Base-by-base conservation (phyloP, 1,284 basidiomycete genomes). In the Puccinia polysora region DNA sequence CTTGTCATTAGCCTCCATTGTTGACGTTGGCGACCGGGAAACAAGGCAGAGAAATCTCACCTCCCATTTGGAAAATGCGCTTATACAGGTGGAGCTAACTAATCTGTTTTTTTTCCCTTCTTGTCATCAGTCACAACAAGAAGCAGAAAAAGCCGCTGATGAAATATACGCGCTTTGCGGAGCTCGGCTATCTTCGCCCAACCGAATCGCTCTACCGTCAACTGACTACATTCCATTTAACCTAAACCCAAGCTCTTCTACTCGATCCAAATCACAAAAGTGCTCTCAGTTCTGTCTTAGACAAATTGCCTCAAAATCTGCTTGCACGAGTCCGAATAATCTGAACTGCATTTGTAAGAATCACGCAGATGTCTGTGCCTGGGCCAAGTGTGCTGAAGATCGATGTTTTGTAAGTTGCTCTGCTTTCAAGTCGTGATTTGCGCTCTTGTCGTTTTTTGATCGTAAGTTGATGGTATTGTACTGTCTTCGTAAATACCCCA, bases 301-400 rank as follows among this genome's bases (percentile, higher is more conserved):
- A n/a, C 18, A 38, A 59, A 38, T 38, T 20, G 25, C 34, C 40
- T 36, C 34, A 12, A 55, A 53, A 40, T 40, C 36, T 25, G 28
- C 25, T 23, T 67, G 65, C 56, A 18, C 30, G 10, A 32, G 50
- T 23, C 47, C 52, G 8, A 52, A 55, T 23, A 53, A 67, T 28
- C 43, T 67, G 7, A 45, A 56, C 28, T 67, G 65, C 25, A 45
- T 67, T 23, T 67, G 65, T 56, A 56, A 67, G 40, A 55, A 49
- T 52, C 65, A 56, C 18, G 18, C 65, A 15, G 65, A 52, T n/a
- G 65, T 67, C 25, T 67, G 65, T 40, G 38, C 65, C 43, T 67
- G 65, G 65, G 65, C 65, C 30, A 67, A 67, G 56, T 67, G 65
- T 25, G 65, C 65, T 18, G 65, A 67, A 43, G 53, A 52, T 15